Conservation (phyloP, 1,139 yeast species). For the Taphrina sp. region DNA sequence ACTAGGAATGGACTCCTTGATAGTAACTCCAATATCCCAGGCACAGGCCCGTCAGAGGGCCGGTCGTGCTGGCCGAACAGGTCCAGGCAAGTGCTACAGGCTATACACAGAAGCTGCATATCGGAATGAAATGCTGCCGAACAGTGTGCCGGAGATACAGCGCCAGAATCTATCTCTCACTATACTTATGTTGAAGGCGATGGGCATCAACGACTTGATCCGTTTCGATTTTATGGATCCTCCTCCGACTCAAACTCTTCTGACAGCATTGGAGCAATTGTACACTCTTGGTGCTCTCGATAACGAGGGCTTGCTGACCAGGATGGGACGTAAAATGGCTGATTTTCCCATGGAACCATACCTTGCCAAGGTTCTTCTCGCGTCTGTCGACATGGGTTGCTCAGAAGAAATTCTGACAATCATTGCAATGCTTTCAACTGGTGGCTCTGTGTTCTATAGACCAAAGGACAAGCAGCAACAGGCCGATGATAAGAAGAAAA, state of each 20-base stretch:
- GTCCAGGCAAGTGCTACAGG: conserved; percentile 92
- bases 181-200: conserved; percentile 59
- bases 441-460: conserved; percentile 73
- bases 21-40: conserved; percentile 80
- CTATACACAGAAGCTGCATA: conserved; percentile 85
- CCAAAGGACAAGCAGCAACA: conserved; percentile 74
- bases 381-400: conserved; percentile 71
- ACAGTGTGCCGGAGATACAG: conserved; percentile 85
- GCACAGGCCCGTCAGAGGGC: conserved; percentile 97
- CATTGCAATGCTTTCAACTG: conserved; percentile 84
- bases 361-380: conserved; percentile 73
- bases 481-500: conserved; percentile 75
- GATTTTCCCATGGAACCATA: conserved; percentile 96
- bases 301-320: conserved; percentile 70
- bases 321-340: conserved; percentile 78
- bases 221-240: conserved; percentile 93
- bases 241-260: conserved; percentile 73
- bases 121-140: conserved; percentile 68
- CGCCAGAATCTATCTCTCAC: conserved; percentile 77
- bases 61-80: conserved; percentile 96
- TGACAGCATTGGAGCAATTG: conserved; percentile 78
- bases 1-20: conserved; percentile 86
- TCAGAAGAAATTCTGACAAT: conserved; percentile 80
- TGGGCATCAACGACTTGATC: conserved; percentile 83
- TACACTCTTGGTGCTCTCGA: conserved; percentile 81